phyloP scores from a whole-genome alignment of 1,139 yeast genomes.

The Lizanozyma gosingica region DNA sequence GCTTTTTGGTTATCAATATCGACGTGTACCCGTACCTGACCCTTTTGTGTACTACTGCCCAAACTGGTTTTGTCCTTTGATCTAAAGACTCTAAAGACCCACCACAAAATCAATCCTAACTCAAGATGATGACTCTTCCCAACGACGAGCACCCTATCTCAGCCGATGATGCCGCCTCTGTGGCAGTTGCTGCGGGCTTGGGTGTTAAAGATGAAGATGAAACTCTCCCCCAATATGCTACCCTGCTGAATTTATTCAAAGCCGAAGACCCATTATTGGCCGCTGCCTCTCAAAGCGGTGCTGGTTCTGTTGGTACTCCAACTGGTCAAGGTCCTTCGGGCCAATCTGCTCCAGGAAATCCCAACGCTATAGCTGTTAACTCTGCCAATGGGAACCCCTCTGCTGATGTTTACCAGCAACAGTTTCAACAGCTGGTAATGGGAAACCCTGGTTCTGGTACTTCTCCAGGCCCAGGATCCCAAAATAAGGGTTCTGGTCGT shows the following conservation, averaged over 20 bases:
- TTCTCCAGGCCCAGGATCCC: background rate
- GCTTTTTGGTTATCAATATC: no score
- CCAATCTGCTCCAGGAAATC: conserved; percentile 1
- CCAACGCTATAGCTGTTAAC: conserved; percentile 1
- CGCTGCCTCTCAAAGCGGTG: background rate
- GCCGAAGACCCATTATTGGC: background rate
- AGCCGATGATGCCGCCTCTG: conserved; percentile 21
- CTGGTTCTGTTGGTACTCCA: conserved; percentile 4
- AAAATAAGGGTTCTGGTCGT: background rate
- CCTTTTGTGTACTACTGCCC: background rate
- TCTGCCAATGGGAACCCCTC: background rate
- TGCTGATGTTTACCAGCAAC: background rate
- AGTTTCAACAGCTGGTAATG: background rate
- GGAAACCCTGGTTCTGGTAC: background rate
- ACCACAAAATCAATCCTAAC: background rate
- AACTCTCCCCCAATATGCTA: conserved; percentile 6
- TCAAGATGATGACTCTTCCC: conserved; percentile 18
- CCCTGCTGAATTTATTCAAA: background rate
- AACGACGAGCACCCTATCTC: conserved; percentile 18
- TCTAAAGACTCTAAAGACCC: background rate
- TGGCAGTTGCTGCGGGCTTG: conserved; percentile 22
- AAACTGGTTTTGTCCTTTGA: background rate
- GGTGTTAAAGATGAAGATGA: conserved; percentile 14
- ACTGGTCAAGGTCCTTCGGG: conserved; percentile 1
- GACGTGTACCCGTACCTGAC: background rate